phyloP scores from a whole-genome alignment of 23 red algal species.

The Pyropia yezoensis region DNA sequence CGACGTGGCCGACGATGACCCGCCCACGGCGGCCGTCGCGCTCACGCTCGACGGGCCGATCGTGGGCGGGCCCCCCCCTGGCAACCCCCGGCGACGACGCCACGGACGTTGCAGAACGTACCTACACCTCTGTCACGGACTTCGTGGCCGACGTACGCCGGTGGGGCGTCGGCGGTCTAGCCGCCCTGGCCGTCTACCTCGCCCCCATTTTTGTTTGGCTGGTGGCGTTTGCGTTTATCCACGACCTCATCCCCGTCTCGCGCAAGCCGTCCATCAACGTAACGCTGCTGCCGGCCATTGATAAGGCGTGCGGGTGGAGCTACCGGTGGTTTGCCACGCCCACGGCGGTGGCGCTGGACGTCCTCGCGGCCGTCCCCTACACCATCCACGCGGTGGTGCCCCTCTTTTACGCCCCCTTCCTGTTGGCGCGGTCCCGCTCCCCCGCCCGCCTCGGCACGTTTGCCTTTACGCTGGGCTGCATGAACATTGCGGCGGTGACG shows the following conservation, averaged over 20 bases:
- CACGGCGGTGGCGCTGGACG: constrained; percentile 13
- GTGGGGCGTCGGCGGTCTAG: too few relatives aligned
- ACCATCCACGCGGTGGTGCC: constrained; percentile 75
- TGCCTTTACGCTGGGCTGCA: constrained; percentile 31
- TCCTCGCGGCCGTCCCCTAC: constrained; percentile 83
- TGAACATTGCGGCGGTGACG: constrained; percentile 57
- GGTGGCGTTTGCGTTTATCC: constrained; percentile 15
- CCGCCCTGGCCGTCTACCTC: constrained; percentile 7
- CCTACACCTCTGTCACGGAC: too few relatives aligned
- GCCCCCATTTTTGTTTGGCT: constrained; percentile 41
- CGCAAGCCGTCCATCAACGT: constrained; percentile 40
- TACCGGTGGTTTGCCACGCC: constrained; percentile 38
- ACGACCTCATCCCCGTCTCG: constrained; percentile 20
- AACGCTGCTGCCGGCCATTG: constrained; percentile 58
- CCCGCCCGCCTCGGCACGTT: constrained; percentile 26
- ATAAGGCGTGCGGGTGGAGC: constrained; percentile 16
- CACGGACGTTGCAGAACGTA: too few relatives aligned
- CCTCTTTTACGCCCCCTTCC: constrained; percentile 24
- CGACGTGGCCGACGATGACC: too few relatives aligned
- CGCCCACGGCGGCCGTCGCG: too few relatives aligned
- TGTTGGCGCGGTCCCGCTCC: constrained; percentile 10
- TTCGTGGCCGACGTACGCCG: too few relatives aligned
- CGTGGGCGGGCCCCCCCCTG: too few relatives aligned
- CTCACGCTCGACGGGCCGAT: too few relatives aligned
- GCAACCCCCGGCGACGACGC: too few relatives aligned